Evolutionary conservation across 768 basidiomycete genomes (phyloP), one percentile per base, ranked within the genome.

Genomic region (Roridomyces roridus): DNA sequence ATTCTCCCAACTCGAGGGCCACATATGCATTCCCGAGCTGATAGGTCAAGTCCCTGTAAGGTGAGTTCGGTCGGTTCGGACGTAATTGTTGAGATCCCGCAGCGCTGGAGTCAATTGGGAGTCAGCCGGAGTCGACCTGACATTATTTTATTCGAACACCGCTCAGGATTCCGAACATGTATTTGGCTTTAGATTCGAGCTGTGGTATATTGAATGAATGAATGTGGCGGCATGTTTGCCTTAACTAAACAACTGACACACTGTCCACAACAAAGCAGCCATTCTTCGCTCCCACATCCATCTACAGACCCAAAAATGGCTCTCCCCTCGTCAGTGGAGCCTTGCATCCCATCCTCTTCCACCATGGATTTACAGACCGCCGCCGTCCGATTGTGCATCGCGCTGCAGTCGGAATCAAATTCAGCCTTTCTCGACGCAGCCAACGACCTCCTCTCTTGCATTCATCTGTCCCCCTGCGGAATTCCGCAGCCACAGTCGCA

Each of bases 331-430:
- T 42, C 18, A 42, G 41, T 35, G 9, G 36, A 21, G 39, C 49
- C 15, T 35, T 17, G 26, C 21, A 15, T 20, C 37, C 25, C 28
- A 5, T 23, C 42, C 43, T 34, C 31, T 34, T 34, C 11, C 31
- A 10, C 31, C 20, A 14, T 49, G 47, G 42, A 59, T 34, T 41
- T 59, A 6, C 51, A 50, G 10, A 34, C 17, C 8, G 43, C 44
- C 25, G 58, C 42, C 47, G 58, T 59, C 51, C 52, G 42, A 31
- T 54, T 59, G 43, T 59, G 51, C 36, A 59, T 59, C 47, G 58
- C 58, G 36, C 24, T 59, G 35, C 58, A 59, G 35, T 44, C 51
- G 21, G 10, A 59, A 40, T 45, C 40, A 39, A 54, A 49, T 54
- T 23, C 43, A n/a, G 26, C 23, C 1, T 59, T 59, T 23, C 51